Evolutionary conservation across 2,329 filamentous ascomycete genomes (phyloP).

Genomic region (Diaporthe australafricana): DNA sequence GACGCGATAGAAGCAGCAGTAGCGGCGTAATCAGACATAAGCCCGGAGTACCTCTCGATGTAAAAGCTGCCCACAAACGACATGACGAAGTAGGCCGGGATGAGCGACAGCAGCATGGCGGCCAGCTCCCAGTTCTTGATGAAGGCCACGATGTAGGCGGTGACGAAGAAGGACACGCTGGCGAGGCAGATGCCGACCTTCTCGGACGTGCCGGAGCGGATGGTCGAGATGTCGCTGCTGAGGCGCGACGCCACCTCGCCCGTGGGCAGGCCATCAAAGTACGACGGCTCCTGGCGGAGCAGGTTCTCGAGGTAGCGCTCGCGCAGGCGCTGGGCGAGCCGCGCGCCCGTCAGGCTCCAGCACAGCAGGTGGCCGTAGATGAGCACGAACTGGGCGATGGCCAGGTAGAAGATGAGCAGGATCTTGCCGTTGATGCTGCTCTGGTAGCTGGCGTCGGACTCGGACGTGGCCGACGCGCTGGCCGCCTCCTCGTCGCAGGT

Average conservation of each 20-base stretch:
- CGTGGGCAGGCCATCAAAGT: slow-evolving; percentile 72
- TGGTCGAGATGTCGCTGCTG: slow-evolving; percentile 73
- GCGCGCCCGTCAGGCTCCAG: slow-evolving; percentile 73
- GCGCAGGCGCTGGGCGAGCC: slow-evolving; percentile 72
- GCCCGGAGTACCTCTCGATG: slow-evolving; percentile 62
- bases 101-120: slow-evolving; percentile 71
- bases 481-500: slow-evolving; percentile 53
- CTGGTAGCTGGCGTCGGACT: slow-evolving; percentile 37
- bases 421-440: slow-evolving; percentile 42
- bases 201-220: slow-evolving; percentile 76
- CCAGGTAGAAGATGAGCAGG: slow-evolving; percentile 69
- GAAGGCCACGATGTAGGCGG: slow-evolving; percentile 76
- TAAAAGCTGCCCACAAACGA: slow-evolving; percentile 68
- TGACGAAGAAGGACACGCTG: slow-evolving; percentile 74
- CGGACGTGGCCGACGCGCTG: slow-evolving; percentile 29
- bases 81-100: slow-evolving; percentile 74
- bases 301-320: slow-evolving; percentile 70
- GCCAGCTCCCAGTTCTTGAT: slow-evolving; percentile 72
- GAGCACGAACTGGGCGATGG: slow-evolving; percentile 70
- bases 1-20: slow-evolving; percentile 72
- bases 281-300: slow-evolving; percentile 71
- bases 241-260: slow-evolving; percentile 75
- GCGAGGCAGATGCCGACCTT: slow-evolving; percentile 76
- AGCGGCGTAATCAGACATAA: slow-evolving; percentile 66
- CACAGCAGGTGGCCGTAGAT: slow-evolving; percentile 74